These are phyloP conservation scores for Phytopythium cucurbitacearum DNA, from an alignment of 352 stramenopile genomes.

Conservation along the genomic window DNA sequence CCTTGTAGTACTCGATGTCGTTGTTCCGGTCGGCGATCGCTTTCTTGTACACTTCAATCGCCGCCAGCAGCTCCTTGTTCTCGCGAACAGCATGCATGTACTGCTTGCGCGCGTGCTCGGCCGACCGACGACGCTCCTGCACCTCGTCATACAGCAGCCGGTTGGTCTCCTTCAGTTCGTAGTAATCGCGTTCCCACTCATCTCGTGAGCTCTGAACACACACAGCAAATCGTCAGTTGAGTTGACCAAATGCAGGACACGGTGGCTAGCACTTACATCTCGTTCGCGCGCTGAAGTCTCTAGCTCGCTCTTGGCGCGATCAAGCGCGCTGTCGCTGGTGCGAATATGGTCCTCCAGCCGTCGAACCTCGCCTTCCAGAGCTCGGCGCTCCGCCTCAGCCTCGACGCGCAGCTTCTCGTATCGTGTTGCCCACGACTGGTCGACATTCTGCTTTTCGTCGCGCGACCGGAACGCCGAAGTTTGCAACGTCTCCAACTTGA, in stretches of 20 bases:
- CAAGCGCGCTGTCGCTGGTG: conserved; percentile 30
- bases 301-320: conserved; percentile 25
- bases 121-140: conserved; percentile 43
- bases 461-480: conserved; percentile 35
- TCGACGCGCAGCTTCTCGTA: conserved; percentile 44
- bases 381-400: conserved; percentile 30
- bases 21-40: conserved; percentile 52
- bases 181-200: conserved; percentile 26
- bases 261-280: conserved; percentile 11
- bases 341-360: conserved; percentile 25
- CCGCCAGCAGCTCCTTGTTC: conserved; percentile 62
- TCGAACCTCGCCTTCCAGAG: conserved; percentile 40
- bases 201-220: conserved; percentile 11
- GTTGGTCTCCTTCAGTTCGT: conserved; percentile 64
- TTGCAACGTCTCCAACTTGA: conserved; percentile 44
- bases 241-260: not conserved
- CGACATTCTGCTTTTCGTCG: conserved; percentile 33
- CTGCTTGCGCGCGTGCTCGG: conserved; percentile 55
- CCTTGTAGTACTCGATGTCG: conserved; percentile 65
- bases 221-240: not conserved
- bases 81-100: conserved; percentile 46
- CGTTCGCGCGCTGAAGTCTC: conserved; percentile 20
- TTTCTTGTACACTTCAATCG: conserved; percentile 64
- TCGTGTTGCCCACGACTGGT: conserved; percentile 33
- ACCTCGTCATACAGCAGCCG: conserved; percentile 55